These are phyloP conservation scores for Ogataea degrootiae DNA, from an alignment of 805 yeast genomes.

Conservation along the genomic window DNA sequence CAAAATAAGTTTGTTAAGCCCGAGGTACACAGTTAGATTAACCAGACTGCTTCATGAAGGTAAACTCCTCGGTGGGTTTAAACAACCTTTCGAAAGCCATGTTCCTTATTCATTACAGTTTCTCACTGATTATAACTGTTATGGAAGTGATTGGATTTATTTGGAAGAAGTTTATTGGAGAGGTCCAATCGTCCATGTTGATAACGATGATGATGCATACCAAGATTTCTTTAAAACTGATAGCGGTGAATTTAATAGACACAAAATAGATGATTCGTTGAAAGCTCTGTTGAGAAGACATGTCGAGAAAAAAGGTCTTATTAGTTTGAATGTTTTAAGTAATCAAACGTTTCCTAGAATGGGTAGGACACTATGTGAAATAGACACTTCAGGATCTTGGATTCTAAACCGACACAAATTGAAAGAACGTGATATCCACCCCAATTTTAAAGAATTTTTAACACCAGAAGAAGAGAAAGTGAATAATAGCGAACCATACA, in stretches of 20 bases:
- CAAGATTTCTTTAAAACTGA: constrained; percentile 23
- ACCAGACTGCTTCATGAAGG: constrained; percentile 45
- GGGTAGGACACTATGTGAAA: constrained; percentile 61
- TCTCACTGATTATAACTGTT: constrained; percentile 74
- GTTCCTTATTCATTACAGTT: constrained; percentile 75
- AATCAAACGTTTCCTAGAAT: constrained; percentile 40
- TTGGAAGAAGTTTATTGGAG: constrained; percentile 48
- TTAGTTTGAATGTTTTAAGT: constrained; percentile 26
- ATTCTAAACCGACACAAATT: constrained; percentile 52
- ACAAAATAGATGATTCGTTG: constrained; percentile 30
- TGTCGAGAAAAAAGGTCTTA: constrained; percentile 6
- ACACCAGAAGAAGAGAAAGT: neutral
- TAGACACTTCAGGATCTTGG: constrained; percentile 61
- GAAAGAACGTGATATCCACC: constrained; percentile 43
- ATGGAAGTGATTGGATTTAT: constrained; percentile 77
- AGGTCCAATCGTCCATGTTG: constrained; percentile 38
- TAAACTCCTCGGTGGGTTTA: constrained; percentile 30
- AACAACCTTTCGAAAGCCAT: constrained; percentile 73
- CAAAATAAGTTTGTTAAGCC: constrained; percentile 65
- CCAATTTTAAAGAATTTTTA: constrained; percentile 25
- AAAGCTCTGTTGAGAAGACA: constrained; percentile 27
- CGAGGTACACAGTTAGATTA: constrained; percentile 51
- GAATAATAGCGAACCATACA: constrained; percentile 20
- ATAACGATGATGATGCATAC: constrained; percentile 5
- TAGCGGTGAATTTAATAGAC: constrained; percentile 17